Percentiles rank a stretch among this genome's conserved stretches.
Evolutionary conservation across 2,329 filamentous ascomycete species (phyloP).

Genomic region (Trichoderma sp.): DNA sequence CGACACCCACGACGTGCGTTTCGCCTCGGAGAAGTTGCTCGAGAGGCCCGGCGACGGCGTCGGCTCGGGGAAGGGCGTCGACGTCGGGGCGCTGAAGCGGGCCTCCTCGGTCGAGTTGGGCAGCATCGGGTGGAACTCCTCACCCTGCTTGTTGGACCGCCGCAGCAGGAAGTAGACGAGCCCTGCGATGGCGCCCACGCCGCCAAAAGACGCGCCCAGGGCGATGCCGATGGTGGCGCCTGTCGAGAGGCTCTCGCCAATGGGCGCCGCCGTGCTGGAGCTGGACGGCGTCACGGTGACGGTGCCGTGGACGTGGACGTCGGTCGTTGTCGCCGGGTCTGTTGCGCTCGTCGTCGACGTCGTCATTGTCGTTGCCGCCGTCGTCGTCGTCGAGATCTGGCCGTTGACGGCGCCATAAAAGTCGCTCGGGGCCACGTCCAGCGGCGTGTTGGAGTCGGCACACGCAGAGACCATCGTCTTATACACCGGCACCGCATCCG

Average conservation of each 20-base stretch:
- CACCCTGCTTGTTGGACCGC: conserved; percentile 27
- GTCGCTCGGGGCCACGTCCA: conserved; percentile 40
- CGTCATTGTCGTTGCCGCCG: conserved; percentile 12
- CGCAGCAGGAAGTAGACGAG: conserved; percentile 29
- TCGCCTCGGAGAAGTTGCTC: conserved; percentile 18
- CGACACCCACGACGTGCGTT: conserved; percentile 19
- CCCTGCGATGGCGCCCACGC: conserved; percentile 28
- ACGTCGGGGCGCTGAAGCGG: conserved; percentile 17
- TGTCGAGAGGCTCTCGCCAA: conserved; percentile 31
- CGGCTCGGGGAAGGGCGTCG: conserved; percentile 25
- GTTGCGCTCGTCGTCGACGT: neutral
- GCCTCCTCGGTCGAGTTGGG: conserved; percentile 21
- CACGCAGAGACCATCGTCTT: conserved; percentile 44
- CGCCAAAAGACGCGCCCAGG: conserved; percentile 34
- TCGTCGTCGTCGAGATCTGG: conserved; percentile 8
- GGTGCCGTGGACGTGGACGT: neutral
- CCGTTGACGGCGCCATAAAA: conserved; percentile 8
- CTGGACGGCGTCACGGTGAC: conserved; percentile 21
- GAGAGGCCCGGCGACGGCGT: conserved; percentile 21
- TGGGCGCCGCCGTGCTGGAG: neutral
- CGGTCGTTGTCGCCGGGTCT: neutral
- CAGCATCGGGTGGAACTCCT: conserved; percentile 33
- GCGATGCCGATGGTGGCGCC: conserved; percentile 41
- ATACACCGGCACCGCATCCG: conserved; percentile 43
- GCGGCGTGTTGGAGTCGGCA: conserved; percentile 40